Evolutionary conservation across 2,329 filamentous ascomycete species (phyloP), one percentile per base, ranked within the genome.

Genomic region (Drechslerella dactyloides): DNA sequence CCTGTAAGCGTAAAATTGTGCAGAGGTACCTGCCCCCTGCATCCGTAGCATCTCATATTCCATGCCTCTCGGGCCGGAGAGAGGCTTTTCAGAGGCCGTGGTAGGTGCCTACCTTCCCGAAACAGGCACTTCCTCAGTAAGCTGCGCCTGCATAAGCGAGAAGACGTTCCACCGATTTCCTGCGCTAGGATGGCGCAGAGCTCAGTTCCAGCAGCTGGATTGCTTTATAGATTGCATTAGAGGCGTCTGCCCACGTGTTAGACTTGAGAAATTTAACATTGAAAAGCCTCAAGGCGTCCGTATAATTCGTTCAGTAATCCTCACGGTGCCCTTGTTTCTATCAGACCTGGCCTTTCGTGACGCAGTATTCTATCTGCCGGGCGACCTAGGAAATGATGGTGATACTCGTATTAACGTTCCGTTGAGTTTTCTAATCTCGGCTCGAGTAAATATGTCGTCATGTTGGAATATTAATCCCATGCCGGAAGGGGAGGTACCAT

Each of bases 131-230:
- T 48, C 3, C 19, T 4, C 11, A 21, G 17, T 21, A 44, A 33
- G 27, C 27, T 33, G 27, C 37, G 13, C 37, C 37, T 17, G 37
- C 37, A 42, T 42, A 48, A 19, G 44, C n/a, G 44, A 48, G 44
- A 21, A 48, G n/a, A 48, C 44, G 44, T 48, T 48, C 19, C 44
- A 48, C 44, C n/a, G 44, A 17, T 19, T 48, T 48, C 19, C 44
- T 48, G 44, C 44, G 17, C 44, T 4, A 11, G 44, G 15, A 15
- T 44, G 7, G 10, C 17, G 40, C 5, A 17, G 40, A 48, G 44
- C 44, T 48, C 44, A 23, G 4, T 42, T 19, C 17, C 7, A 10
- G 11, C 11, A 19, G n/a, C 4, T 2, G 17, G 17, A 4, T 42
- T 4, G 13, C 4, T 4, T 5, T 17, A 42, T 6, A 17, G 13